Evolutionary conservation across 768 basidiomycete species (phyloP), one percentile per base, ranked within the genome.

Genomic region (Mrakia gelida): DNA sequence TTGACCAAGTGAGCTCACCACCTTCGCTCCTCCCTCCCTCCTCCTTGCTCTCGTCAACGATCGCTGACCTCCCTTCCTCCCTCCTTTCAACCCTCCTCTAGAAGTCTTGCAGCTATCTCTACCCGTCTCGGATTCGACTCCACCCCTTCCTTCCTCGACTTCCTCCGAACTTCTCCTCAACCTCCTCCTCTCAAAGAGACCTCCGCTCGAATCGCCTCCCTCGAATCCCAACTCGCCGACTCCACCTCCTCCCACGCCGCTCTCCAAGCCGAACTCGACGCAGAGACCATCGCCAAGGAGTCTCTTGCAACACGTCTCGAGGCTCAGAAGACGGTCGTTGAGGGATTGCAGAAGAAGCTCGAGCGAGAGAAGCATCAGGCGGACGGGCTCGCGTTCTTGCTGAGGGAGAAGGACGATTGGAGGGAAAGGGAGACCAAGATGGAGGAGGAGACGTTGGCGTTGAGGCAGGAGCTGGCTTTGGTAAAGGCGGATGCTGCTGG

Each of bases 401-500:
- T 49, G 41, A 45, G 8, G 41, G 73, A 75, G n/a, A 43, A 18
- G 59, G 21, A 49, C n/a, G 38, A 62, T 13, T 75, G 73, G 73
- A 63, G 73, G 28, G 41, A 65, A 43, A 62, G 62, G 11, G 34
- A 62, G 23, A 59, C 43, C 43, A 21, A 28, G 23, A 43, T 65
- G 26, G 62, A 63, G n/a, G 28, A 49, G 1, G 73, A 62, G 62
- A n/a, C 41, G 26, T 4, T 13, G n/a, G 6, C 18, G 9, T 26
- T 65, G n/a, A 62, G 41, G 59, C 32, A 52, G 28, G 73, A 75
- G 62, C 61, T 75, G 41, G 61, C 61, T 23, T 26, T 11, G 26
- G 38, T 30, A 41, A 70, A 70, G 41, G 67, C 67, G 5, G 67
- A 70, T 70, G 67, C 38, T 38, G 67, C 32, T 41, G 67, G 67